Base-by-base conservation (phyloP, 257 asterid genomes). In the Primulina eburnea region DNA sequence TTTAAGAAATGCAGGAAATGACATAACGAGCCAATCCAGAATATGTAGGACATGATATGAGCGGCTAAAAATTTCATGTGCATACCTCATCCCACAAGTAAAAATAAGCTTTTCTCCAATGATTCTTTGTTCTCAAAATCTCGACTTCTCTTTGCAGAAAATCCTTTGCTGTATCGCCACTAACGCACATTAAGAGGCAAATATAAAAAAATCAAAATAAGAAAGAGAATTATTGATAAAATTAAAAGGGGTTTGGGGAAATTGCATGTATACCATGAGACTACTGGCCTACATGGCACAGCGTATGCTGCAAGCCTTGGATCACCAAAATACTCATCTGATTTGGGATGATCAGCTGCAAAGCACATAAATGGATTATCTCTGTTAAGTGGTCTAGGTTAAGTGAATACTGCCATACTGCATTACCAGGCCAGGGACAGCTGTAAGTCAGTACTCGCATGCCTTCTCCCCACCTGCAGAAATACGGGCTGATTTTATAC, bases 41-140 rank as follows among this genome's bases (percentile, higher is more conserved):
- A 68, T 62, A 53, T 61, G 65, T 32, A 62, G 62, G 64, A 37
- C 52, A 69, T 71, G 61, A 55, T 47, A 67, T 32, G 47, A 34
- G 64, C 72, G n/a, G 16, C 58, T 63, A 56, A 63, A 37, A 62
- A 64, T 62, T 60, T 59, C 57, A 26, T 65, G 66, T 78, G 76
- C 89, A 80, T 80, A 94, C 99, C 99, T 94, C 99, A 84, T 94
- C 99, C 99, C 99, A 94, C 82, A 94, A 77, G 76, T 94, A 94
- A 80, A 94, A 94, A 86, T 94, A 94, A 29, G 99, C 99, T 77
- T 94, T 94, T 78, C 88, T 79, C 97, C 99, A 94, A 76, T 94
- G 97, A 56, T 71, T 75, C 81, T 89, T 94, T 53, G 88, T 84
- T 79, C 89, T 84, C 75, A 94, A 79, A 76, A 89, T 80, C 83